phyloP scores from a whole-genome alignment of 306 rosid species.

The Carpinus viminea region DNA sequence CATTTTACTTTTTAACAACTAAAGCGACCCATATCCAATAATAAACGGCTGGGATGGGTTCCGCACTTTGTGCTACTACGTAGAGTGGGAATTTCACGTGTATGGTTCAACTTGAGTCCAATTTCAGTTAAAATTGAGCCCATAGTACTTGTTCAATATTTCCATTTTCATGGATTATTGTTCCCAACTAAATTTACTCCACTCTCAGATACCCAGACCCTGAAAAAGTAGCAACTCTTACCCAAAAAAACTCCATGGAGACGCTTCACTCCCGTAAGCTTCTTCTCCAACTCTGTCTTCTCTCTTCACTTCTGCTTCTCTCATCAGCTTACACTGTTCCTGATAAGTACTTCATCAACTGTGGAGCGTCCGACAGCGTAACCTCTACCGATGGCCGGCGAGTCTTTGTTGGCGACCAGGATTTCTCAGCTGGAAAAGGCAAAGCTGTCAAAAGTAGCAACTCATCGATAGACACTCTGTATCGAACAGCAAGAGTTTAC shows the following conservation, averaged over 20 bases:
- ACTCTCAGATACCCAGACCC: neutral
- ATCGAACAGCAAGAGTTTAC: slow-evolving; percentile 40
- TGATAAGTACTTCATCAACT: slow-evolving; percentile 39
- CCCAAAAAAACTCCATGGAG: slow-evolving; percentile 7
- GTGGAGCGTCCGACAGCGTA: slow-evolving; percentile 27
- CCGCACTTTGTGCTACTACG: too few species aligned
- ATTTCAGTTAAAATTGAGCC: too few species aligned
- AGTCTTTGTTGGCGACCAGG: slow-evolving; percentile 19
- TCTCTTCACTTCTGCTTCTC: slow-evolving; percentile 21
- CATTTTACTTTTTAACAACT: too few species aligned
- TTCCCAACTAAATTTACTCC: neutral
- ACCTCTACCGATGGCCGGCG: neutral
- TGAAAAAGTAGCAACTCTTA: neutral
- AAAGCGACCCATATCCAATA: too few species aligned
- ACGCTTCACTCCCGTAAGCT: neutral
- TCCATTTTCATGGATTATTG: too few species aligned
- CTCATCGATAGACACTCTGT: neutral
- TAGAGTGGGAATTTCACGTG: too few species aligned
- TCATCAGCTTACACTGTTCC: slow-evolving; percentile 14
- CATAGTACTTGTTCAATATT: too few species aligned
- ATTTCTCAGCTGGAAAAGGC: neutral
- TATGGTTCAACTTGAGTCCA: too few species aligned
- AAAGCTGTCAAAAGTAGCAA: neutral
- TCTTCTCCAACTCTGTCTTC: slow-evolving; percentile 3
- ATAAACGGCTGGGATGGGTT: too few species aligned